Percentiles rank a stretch among this genome's conserved stretches.
These are phyloP conservation scores for Cladophialophora psammophila DNA, from an alignment of 2,329 filamentous ascomycete genomes.

Conservation along the genomic window DNA sequence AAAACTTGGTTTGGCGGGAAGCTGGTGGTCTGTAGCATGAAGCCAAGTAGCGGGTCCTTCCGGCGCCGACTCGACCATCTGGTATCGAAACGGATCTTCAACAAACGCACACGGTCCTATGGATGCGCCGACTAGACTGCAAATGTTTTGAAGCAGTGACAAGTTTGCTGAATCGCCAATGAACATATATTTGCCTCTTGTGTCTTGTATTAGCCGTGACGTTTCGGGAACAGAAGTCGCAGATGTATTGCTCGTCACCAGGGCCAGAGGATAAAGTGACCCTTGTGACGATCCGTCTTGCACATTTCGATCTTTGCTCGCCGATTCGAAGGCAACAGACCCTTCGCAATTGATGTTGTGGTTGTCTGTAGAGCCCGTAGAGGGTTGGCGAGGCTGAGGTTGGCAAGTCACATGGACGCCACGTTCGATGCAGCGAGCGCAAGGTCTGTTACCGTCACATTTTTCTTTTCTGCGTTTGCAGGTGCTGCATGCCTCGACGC, in stretches of 20 bases:
- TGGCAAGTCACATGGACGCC: slow-evolving; percentile 15
- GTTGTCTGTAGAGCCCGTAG: background rate
- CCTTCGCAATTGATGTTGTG: background rate
- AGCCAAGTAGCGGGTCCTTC: slow-evolving; percentile 5
- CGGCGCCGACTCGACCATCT: slow-evolving; percentile 47
- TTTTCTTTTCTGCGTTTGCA: slow-evolving; percentile 59
- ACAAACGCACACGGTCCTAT: slow-evolving; percentile 51
- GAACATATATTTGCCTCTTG: slow-evolving; percentile 60
- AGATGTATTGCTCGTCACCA: slow-evolving; percentile 1
- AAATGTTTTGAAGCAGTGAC: slow-evolving; percentile 59
- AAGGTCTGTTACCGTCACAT: slow-evolving; percentile 59
- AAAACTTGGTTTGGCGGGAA: slow-evolving; percentile 40
- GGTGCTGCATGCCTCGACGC: slow-evolving; percentile 53
- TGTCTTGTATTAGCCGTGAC: slow-evolving; percentile 56
- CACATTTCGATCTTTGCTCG: background rate
- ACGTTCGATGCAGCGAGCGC: slow-evolving; percentile 52
- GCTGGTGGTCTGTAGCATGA: background rate
- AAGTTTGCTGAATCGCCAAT: slow-evolving; percentile 61
- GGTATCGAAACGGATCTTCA: slow-evolving; percentile 49
- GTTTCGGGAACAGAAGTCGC: slow-evolving; percentile 47
- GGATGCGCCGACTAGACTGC: slow-evolving; percentile 55
- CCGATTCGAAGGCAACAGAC: background rate
- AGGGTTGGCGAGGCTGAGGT: background rate
- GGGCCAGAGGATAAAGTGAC: background rate
- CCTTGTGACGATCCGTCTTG: background rate